Percentiles rank a stretch among this genome's conserved stretches.
Evolutionary conservation across 2,329 filamentous ascomycete genomes (phyloP).

Genomic region (Diatrype stigma): DNA sequence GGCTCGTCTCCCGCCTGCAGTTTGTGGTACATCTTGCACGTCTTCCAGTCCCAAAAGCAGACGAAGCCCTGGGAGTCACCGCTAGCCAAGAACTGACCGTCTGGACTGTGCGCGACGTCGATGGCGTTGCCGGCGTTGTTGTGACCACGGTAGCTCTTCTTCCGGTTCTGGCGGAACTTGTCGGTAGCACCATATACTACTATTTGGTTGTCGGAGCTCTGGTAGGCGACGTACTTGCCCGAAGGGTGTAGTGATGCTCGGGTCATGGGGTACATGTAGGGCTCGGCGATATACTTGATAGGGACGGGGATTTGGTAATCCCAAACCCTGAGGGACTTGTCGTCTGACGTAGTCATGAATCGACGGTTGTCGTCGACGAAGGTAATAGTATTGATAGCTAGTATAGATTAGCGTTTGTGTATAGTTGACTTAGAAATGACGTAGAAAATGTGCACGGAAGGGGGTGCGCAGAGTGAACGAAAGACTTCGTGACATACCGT

Average conservation of each 20-base stretch:
- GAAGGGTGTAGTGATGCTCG: constrained; percentile 79
- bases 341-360: constrained; percentile 97
- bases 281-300: constrained; percentile 97
- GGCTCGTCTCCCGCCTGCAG: constrained; percentile 78
- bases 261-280: constrained; percentile 96
- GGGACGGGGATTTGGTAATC: constrained; percentile 98
- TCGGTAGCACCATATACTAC: constrained; percentile 92
- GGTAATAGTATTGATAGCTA: constrained; percentile 86
- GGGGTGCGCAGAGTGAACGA: neutral
- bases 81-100: constrained; percentile 84
- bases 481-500: constrained; percentile 39
- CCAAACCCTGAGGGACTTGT: constrained; percentile 94
- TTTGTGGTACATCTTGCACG: constrained; percentile 98
- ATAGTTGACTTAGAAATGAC: too few species aligned
- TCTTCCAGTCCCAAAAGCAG: constrained; percentile 99
- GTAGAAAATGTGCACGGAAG: neutral
- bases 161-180: constrained; percentile 94
- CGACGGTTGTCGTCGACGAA: constrained; percentile 92
- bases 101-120: constrained; percentile 81
- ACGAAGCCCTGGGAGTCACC: constrained; percentile 87
- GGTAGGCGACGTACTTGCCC: constrained; percentile 92
- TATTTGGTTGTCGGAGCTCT: constrained; percentile 92
- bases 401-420: neutral
- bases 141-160: constrained; percentile 93
- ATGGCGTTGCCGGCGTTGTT: constrained; percentile 94